phyloP scores from a whole-genome alignment of 352 stramenopile genomes.

The Pythium brachiatum region DNA sequence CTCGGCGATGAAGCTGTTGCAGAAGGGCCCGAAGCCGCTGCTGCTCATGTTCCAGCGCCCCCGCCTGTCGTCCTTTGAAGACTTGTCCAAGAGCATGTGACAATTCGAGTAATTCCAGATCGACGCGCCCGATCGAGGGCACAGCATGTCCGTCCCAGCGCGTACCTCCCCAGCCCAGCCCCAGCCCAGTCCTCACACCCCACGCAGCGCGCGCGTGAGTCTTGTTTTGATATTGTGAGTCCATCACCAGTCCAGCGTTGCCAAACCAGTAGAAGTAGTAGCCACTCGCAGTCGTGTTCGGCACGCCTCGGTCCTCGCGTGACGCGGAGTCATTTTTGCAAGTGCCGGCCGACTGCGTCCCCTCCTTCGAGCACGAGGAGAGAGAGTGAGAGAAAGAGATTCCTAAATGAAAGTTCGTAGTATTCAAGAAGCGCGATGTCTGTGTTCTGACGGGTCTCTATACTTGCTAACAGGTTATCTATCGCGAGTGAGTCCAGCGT shows the following conservation, averaged over 20 bases:
- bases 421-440: background rate
- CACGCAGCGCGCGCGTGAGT: background rate
- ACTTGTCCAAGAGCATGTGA: constrained; percentile 35
- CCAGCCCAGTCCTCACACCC: background rate
- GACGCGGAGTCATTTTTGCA: constrained; percentile 1
- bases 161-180: background rate
- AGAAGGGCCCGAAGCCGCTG: constrained; percentile 84
- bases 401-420: constrained; percentile 5
- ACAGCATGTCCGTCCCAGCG: constrained; percentile 1
- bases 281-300: background rate
- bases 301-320: background rate
- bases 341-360: background rate
- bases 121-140: constrained; percentile 3
- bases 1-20: constrained; percentile 78
- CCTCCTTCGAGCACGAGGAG: background rate
- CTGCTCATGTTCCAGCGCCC: constrained; percentile 86
- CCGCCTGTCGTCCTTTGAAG: constrained; percentile 30
- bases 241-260: background rate
- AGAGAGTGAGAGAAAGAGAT: background rate
- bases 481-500: too few species aligned
- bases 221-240: constrained; percentile 14
- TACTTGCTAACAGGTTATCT: too few species aligned
- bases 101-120: background rate
- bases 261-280: constrained; percentile 2
- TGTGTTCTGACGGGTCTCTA: too few species aligned